phyloP scores from a whole-genome alignment of 176 grass and related monocot genomes.

The Dactylis glomerata region DNA sequence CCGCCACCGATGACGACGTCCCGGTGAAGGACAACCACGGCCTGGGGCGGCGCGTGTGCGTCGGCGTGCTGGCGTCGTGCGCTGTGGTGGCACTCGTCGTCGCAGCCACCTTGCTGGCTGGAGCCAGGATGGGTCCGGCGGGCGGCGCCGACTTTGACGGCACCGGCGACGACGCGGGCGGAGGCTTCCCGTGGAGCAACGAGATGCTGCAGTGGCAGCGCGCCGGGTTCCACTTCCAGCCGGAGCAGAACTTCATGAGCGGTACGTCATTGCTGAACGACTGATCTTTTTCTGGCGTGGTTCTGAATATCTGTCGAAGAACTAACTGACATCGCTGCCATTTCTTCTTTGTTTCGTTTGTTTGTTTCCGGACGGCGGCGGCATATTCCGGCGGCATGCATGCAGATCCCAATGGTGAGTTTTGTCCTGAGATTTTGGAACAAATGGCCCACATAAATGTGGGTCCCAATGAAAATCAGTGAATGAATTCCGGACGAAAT shows the following conservation, averaged over 20 bases:
- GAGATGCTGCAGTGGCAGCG: slow-evolving; percentile 58
- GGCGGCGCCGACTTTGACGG: not conserved
- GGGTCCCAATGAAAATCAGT: too few relatives aligned
- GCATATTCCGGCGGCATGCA: not conserved
- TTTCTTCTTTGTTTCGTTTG: not conserved
- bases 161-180: not conserved
- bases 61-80: not conserved
- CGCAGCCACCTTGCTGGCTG: not conserved
- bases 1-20: not conserved
- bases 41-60: not conserved
- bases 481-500: not conserved
- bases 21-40: not conserved
- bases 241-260: slow-evolving; percentile 61
- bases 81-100: not conserved
- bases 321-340: not conserved
- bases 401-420: not conserved
- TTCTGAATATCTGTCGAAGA: not conserved
- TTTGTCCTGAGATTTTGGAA: too few relatives aligned
- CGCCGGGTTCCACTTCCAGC: slow-evolving; percentile 63
- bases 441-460: too few relatives aligned
- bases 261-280: not conserved
- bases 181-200: slow-evolving; percentile 41
- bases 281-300: not conserved
- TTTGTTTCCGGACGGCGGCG: not conserved
- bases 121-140: not conserved